These are phyloP conservation scores for Candida incommunis DNA, from an alignment of 805 yeast genomes.

Conservation along the genomic window DNA sequence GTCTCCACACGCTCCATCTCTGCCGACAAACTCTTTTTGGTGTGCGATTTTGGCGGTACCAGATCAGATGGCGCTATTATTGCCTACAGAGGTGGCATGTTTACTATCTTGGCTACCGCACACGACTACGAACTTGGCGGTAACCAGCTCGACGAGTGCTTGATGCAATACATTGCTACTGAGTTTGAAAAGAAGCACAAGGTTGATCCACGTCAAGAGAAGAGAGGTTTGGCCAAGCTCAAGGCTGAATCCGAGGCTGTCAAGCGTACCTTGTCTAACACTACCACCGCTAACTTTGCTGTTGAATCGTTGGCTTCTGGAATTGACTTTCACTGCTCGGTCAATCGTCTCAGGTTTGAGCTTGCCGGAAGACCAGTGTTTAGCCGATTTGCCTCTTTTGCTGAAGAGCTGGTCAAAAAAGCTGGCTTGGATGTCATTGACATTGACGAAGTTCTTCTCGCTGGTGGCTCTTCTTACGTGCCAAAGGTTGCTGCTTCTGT, in stretches of 20 bases:
- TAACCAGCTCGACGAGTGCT: slow-evolving; percentile 62
- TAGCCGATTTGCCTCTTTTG: slow-evolving; percentile 60
- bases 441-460: slow-evolving; percentile 79
- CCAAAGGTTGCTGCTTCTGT: slow-evolving; percentile 80
- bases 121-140: slow-evolving; percentile 84
- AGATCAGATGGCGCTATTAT: slow-evolving; percentile 92
- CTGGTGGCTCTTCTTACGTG: slow-evolving; percentile 86
- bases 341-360: slow-evolving; percentile 91
- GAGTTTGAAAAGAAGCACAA: slow-evolving; percentile 86
- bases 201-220: slow-evolving; percentile 64
- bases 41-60: slow-evolving; percentile 93
- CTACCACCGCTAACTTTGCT: slow-evolving; percentile 77
- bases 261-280: slow-evolving; percentile 85
- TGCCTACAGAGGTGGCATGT: slow-evolving; percentile 85
- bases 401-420: slow-evolving; percentile 58
- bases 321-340: slow-evolving; percentile 78
- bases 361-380: slow-evolving; percentile 69
- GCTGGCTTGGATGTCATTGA: slow-evolving; percentile 78
- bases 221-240: slow-evolving; percentile 81
- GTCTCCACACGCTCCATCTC: slow-evolving; percentile 31
- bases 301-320: slow-evolving; percentile 93
- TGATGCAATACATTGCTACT: slow-evolving; percentile 74
- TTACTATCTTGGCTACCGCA: slow-evolving; percentile 75
- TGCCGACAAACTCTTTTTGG: slow-evolving; percentile 65
- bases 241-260: slow-evolving; percentile 68